Conservation (phyloP, 306 rosid genomes). For the Cicer yamashitae region DNA sequence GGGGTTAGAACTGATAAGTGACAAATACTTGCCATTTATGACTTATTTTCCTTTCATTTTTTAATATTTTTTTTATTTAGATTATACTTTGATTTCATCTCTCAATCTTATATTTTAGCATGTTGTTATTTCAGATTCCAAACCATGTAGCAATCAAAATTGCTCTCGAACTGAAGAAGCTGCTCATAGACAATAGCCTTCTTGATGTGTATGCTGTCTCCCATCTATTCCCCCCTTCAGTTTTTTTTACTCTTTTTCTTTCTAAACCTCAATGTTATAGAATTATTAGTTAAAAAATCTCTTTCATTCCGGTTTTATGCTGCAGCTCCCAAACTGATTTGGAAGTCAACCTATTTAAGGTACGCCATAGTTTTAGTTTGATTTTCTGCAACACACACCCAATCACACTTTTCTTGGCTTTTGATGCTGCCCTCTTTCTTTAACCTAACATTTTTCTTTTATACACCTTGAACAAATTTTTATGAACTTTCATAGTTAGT, state of each 20-base stretch:
- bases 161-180: conserved; percentile 93
- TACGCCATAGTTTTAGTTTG: conserved; percentile 39
- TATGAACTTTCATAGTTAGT: conserved; percentile 10
- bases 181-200: conserved; percentile 94
- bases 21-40: neutral
- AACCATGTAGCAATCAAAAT: conserved; percentile 91
- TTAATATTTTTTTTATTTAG: neutral
- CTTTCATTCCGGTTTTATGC: conserved; percentile 39
- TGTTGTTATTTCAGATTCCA: conserved; percentile 78
- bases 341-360: conserved; percentile 94
- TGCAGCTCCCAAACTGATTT: conserved; percentile 89
- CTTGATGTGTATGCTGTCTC: conserved; percentile 76
- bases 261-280: conserved; percentile 18
- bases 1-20: neutral
- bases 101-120: conserved; percentile 31
- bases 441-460: conserved; percentile 10
- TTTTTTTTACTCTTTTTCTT: neutral
- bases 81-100: conserved; percentile 8
- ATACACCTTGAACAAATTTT: neutral
- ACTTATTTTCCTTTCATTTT: neutral
- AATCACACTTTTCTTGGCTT: conserved; percentile 17
- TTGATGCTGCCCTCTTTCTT: neutral
- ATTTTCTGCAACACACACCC: neutral
- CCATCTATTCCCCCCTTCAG: conserved; percentile 21
- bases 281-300: conserved; percentile 7